Percentiles rank a stretch among this genome's conserved stretches.
Conservation (phyloP, 192 early-diverging fungal species). For the Coemansia sp. region DNA sequence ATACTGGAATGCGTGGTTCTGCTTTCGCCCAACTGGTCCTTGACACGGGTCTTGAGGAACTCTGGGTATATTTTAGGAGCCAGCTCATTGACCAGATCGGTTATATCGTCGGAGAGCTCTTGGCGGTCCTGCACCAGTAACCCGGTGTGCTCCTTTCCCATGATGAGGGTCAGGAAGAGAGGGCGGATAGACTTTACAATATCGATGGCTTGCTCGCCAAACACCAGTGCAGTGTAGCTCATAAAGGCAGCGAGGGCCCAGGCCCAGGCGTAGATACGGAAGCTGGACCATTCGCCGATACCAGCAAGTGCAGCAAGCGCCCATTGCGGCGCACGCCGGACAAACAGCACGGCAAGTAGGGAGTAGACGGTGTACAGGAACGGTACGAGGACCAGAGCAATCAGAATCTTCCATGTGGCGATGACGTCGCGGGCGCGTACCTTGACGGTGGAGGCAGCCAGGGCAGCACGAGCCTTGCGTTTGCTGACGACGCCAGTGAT, state of each 20-base stretch:
- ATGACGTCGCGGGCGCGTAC: slow-evolving; percentile 93
- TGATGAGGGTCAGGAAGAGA: slow-evolving; percentile 71
- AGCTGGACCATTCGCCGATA: slow-evolving; percentile 17
- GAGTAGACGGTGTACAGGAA: slow-evolving; percentile 72
- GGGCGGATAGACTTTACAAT: slow-evolving; percentile 82
- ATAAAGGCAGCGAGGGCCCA: slow-evolving; percentile 58
- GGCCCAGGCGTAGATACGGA: slow-evolving; percentile 36
- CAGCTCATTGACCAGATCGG: slow-evolving; percentile 79
- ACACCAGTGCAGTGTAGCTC: slow-evolving; percentile 71
- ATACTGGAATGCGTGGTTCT: slow-evolving; percentile 23
- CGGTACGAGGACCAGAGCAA: slow-evolving; percentile 74
- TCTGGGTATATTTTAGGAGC: slow-evolving; percentile 78
- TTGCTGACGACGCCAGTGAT: slow-evolving; percentile 47
- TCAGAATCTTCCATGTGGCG: slow-evolving; percentile 92
- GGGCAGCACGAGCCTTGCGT: slow-evolving; percentile 65
- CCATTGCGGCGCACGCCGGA: slow-evolving; percentile 38
- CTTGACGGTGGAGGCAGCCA: slow-evolving; percentile 90
- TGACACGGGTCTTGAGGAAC: slow-evolving; percentile 56
- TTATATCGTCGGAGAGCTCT: slow-evolving; percentile 75
- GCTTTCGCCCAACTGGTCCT: slow-evolving; percentile 23
- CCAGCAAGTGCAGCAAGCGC: background rate
- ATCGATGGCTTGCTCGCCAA: slow-evolving; percentile 75
- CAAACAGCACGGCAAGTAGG: slow-evolving; percentile 56
- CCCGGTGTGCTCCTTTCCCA: slow-evolving; percentile 56
- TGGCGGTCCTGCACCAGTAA: slow-evolving; percentile 69